Percentiles rank a stretch among this genome's conserved stretches.
phyloP scores from a whole-genome alignment of 139 green algal genomes.

The Micractinium conductrix region DNA sequence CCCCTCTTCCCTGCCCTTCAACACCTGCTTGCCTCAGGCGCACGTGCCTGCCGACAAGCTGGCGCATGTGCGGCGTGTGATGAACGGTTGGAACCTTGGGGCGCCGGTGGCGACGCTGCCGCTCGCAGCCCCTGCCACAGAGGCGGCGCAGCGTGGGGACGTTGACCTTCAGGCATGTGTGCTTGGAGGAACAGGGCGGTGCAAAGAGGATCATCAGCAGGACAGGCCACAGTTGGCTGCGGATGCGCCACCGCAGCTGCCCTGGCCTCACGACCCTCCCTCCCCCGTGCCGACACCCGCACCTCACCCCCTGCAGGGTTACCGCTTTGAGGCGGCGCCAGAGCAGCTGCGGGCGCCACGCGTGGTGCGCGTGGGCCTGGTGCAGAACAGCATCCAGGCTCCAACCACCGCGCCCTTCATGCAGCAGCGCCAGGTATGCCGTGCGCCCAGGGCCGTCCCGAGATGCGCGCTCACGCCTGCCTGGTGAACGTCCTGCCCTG shows the following conservation, averaged over 20 bases:
- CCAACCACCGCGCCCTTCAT: constrained; percentile 85
- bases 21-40: constrained; percentile 51
- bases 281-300: no score
- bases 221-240: no score
- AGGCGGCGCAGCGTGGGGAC: constrained; percentile 1
- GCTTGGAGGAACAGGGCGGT: no score
- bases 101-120: constrained; percentile 54
- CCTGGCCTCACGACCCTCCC: no score
- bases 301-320: constrained; percentile 85
- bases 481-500: no score
- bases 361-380: constrained; percentile 81
- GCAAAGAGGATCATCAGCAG: no score
- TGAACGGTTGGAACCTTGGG: constrained; percentile 81
- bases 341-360: constrained; percentile 86
- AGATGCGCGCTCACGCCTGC: background rate
- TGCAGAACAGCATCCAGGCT: constrained; percentile 86
- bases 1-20: no score
- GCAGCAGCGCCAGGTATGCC: constrained; percentile 79
- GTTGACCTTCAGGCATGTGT: no score
- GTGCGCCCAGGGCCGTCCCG: no score
- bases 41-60: constrained; percentile 77
- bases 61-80: constrained; percentile 71
- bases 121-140: constrained; percentile 19
- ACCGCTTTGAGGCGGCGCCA: constrained; percentile 72
- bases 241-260: no score